Base-by-base conservation (phyloP, 768 basidiomycete genomes). In the Nidularia sp. region DNA sequence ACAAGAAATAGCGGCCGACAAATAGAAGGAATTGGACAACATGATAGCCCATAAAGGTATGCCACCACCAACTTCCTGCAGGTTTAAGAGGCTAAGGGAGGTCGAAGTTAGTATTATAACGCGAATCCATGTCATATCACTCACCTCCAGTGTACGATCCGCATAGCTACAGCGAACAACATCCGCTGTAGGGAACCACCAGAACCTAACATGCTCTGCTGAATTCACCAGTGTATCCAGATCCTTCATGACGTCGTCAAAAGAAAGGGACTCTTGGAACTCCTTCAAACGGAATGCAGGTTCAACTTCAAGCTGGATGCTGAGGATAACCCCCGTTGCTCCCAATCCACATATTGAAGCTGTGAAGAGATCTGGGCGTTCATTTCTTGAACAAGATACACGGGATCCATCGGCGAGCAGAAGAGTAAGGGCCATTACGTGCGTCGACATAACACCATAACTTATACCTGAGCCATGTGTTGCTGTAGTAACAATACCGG, bases 271-370 rank as follows among this genome's bases (percentile, higher is more conserved):
- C 53, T 79, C 76, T 57, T 88, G 86, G 0, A 75, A 67, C 61
- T 97, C 93, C 60, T 78, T 81, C 49, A 99, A 75, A 13, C 85
- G 78, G 70, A 94, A 98, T 3, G 86, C 86, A 2, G 80, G 79
- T 57, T 93, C 91, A 46, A 95, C 87, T 53, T 86, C 78, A 47
- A 98, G 71, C 50, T 83, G 80, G 44, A 97, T 79, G 34, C 78
- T 76, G 41, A 96, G 72, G 57, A 99, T 88, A 56, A 98, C 75
- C 6, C 97, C 96, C 1, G 95, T 97, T 48, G 83, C 77, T 10
- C 97, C 97, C 32, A 99, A 73, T 0, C 95, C 93, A 60, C 96
- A 98, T 13, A 95, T 74, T 15, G 92, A 88, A 4, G 96, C 93
- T 53, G 83, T 73, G 74, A 98, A 99, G 47, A 98, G 77, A 54